phyloP scores from a whole-genome alignment of 257 asterid species.

The Capsicum rhomboideum region DNA sequence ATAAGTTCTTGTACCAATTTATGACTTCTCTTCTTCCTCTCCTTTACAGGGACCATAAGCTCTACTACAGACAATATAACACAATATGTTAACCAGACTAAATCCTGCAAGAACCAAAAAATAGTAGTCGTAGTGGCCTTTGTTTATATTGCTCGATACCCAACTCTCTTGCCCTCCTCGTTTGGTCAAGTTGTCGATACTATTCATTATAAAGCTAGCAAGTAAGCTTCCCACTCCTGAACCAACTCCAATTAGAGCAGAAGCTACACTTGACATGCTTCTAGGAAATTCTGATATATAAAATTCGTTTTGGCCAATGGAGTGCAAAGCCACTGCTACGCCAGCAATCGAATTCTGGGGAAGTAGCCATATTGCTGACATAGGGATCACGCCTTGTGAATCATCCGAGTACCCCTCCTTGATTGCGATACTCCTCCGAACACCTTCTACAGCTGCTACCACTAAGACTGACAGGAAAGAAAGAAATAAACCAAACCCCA shows the following conservation, averaged over 20 bases:
- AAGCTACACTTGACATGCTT: conserved; percentile 68
- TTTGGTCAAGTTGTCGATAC: conserved; percentile 22
- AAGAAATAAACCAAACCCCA: conserved; percentile 60
- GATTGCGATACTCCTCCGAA: conserved; percentile 25
- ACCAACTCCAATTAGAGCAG: conserved; percentile 33
- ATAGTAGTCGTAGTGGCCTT: conserved; percentile 63
- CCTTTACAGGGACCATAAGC: background rate
- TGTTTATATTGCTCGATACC: conserved; percentile 49
- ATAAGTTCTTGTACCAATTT: background rate
- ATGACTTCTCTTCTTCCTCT: background rate
- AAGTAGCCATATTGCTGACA: conserved; percentile 69
- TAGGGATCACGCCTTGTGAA: background rate
- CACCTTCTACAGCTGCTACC: conserved; percentile 38
- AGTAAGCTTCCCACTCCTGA: conserved; percentile 30
- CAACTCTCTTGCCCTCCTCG: conserved; percentile 49
- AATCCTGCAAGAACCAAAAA: conserved; percentile 18
- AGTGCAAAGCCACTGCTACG: conserved; percentile 47
- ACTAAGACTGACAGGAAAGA: conserved; percentile 42
- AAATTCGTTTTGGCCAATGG: conserved; percentile 54
- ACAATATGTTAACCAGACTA: background rate
- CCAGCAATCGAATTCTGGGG: conserved; percentile 56
- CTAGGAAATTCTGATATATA: conserved; percentile 53
- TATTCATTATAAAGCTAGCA: conserved; percentile 47
- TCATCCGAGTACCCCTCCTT: conserved; percentile 11
- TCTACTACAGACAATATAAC: background rate